These are phyloP conservation scores for Jackrogersella multiformis DNA, from an alignment of 495 filamentous ascomycete species.

Conservation along the genomic window DNA sequence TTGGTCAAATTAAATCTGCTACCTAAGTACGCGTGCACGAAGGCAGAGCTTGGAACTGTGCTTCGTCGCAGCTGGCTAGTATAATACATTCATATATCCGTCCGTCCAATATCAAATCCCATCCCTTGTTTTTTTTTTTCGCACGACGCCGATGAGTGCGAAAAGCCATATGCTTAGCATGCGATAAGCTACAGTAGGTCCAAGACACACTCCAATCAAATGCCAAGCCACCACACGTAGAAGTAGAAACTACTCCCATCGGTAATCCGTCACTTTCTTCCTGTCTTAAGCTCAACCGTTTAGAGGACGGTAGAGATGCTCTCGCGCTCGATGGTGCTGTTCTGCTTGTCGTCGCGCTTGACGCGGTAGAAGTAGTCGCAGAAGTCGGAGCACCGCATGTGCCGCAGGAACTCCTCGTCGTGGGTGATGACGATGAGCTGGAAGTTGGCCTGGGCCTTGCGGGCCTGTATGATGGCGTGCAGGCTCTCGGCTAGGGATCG, in stretches of 20 bases:
- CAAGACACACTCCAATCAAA: neutral
- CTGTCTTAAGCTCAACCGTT: neutral
- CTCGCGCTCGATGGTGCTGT: conserved; percentile 83
- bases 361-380: conserved; percentile 91
- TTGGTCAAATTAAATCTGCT: neutral
- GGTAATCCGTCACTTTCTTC: neutral
- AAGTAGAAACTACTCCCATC: neutral
- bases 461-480: conserved; percentile 84
- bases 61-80: neutral
- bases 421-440: conserved; percentile 99
- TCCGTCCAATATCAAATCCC: neutral
- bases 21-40: neutral
- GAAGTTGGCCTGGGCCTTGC: conserved; percentile 90
- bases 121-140: no score
- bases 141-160: neutral
- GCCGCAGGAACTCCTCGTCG: conserved; percentile 93
- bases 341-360: conserved; percentile 82
- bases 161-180: neutral
- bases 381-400: conserved; percentile 96
- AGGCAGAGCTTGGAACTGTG: neutral
- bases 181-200: neutral
- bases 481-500: conserved; percentile 83
- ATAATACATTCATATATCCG: conserved; percentile 11
- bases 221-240: neutral
- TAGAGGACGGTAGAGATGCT: conserved; percentile 65